Evolutionary conservation across 371 early-diverging fungal genomes (phyloP).

Genomic region (Apophysomyces elegans): DNA sequence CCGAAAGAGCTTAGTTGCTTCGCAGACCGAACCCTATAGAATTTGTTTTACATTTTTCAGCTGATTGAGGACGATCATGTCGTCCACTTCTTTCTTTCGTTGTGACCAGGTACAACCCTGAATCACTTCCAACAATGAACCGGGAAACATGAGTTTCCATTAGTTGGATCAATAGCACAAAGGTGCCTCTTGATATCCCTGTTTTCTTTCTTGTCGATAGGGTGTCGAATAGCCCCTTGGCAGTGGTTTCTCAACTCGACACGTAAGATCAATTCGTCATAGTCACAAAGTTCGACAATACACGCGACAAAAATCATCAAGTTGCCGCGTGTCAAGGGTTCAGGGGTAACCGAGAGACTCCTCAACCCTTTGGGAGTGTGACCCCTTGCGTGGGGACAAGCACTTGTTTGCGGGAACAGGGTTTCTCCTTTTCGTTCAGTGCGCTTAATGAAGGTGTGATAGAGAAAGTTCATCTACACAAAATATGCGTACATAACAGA

Average conservation of each 20-base stretch:
- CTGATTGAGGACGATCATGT: no score
- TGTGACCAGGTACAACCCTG: no score
- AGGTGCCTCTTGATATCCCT: background rate
- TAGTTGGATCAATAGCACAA: no score
- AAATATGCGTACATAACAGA: background rate
- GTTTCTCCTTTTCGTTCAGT: background rate
- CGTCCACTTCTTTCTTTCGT: no score
- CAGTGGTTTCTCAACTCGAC: background rate
- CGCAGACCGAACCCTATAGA: no score
- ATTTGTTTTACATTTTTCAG: no score
- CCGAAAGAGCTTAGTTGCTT: no score
- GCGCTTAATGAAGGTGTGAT: background rate
- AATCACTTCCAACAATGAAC: no score
- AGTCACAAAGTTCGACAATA: background rate
- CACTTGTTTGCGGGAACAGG: background rate
- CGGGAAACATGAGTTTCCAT: no score
- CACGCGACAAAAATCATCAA: background rate
- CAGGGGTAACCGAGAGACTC: background rate
- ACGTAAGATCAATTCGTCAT: background rate
- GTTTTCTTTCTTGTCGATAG: background rate
- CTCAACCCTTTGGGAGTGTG: constrained; percentile 3
- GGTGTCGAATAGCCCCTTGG: background rate
- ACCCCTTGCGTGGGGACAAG: background rate
- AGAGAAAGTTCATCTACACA: background rate
- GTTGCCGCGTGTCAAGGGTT: background rate